phyloP scores from a whole-genome alignment of 352 stramenopile species.

The Globisporangium orthogonon region DNA sequence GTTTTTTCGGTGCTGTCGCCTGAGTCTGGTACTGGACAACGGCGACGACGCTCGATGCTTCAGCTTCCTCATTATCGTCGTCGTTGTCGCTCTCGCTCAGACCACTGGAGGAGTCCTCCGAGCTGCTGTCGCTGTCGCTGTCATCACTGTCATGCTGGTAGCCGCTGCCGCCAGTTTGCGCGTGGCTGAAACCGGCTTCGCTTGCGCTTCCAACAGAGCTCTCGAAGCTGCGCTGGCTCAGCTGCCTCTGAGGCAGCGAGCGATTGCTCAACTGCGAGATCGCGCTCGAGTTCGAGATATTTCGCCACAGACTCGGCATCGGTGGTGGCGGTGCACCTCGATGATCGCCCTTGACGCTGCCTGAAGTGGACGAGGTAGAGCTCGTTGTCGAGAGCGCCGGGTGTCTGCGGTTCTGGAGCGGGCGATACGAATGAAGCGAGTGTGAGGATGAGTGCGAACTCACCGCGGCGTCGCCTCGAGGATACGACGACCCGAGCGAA shows the following conservation, averaged over 20 bases:
- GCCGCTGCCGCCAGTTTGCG: not conserved
- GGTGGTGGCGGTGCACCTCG: not conserved
- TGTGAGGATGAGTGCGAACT: not conserved
- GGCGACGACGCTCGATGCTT: not conserved
- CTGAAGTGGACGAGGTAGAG: not conserved
- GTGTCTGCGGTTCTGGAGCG: constrained; percentile 3
- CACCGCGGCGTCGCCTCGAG: not conserved
- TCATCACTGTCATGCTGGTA: constrained; percentile 3
- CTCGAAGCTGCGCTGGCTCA: constrained; percentile 4
- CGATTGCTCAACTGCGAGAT: constrained; percentile 4
- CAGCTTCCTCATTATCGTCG: constrained; percentile 2
- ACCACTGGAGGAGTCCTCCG: constrained; percentile 8
- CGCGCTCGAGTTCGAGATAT: constrained; percentile 6
- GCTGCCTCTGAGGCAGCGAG: not conserved
- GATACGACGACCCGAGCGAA: constrained; percentile 2
- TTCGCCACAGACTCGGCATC: not conserved
- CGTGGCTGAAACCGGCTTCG: not conserved
- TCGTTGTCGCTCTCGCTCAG: constrained; percentile 9
- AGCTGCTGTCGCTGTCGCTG: constrained; percentile 16
- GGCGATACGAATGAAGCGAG: not conserved
- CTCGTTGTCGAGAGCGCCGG: not conserved
- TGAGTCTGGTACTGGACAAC: not conserved
- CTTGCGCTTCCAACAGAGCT: constrained; percentile 5
- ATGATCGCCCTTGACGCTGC: not conserved
- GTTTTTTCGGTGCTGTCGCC: not conserved